A percentile compares a stretch with the other conserved stretches of the same genome.
Evolutionary conservation across 345 rosid species (phyloP).

Genomic region (Cardamine resedifolia): DNA sequence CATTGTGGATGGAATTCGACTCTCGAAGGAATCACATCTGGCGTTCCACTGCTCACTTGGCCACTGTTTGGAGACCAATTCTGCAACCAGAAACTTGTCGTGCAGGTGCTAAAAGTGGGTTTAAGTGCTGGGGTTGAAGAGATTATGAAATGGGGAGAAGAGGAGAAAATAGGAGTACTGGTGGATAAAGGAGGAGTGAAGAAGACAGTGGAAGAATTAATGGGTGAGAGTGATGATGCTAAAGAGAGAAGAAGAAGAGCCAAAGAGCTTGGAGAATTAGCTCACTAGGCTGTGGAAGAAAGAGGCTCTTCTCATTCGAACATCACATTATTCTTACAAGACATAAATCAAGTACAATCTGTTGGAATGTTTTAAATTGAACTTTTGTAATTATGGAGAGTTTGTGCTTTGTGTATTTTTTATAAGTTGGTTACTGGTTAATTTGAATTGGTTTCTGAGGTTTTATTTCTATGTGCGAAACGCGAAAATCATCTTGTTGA

Average conservation of each 20-base stretch:
- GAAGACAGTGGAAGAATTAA: constrained; percentile 33
- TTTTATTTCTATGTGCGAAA: no score
- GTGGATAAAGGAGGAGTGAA: constrained; percentile 34
- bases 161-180: constrained; percentile 35
- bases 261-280: constrained; percentile 39
- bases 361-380: no score
- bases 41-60: constrained; percentile 36
- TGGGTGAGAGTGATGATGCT: constrained; percentile 44
- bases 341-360: constrained; percentile 25
- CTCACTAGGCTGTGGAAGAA: constrained; percentile 39
- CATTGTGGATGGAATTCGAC: constrained; percentile 43
- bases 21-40: constrained; percentile 27
- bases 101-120: constrained; percentile 43
- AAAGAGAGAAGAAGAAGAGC: constrained; percentile 42
- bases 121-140: constrained; percentile 40
- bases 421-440: no score
- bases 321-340: constrained; percentile 34
- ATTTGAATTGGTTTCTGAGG: no score
- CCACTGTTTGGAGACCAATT: constrained; percentile 39
- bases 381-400: no score
- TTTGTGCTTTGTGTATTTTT: no score
- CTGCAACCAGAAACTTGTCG: constrained; percentile 37
- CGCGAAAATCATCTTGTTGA: no score
- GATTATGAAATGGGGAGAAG: constrained; percentile 29
- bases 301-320: constrained; percentile 61